Conservation (phyloP, 805 yeast genomes). For the Starmerella sirachaensis region DNA sequence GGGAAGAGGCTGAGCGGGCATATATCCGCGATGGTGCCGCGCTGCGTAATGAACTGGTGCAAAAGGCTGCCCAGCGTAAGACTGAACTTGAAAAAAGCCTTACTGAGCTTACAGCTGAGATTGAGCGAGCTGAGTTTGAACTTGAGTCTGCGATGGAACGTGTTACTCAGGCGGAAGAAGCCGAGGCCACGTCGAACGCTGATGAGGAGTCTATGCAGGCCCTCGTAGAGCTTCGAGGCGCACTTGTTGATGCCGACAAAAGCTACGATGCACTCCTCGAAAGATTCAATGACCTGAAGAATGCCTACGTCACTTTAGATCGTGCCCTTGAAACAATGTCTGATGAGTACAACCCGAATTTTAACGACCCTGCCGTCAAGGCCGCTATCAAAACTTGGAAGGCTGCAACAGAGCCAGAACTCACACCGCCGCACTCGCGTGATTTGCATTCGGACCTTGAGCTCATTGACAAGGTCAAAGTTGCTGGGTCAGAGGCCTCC, state of each 20-base stretch:
- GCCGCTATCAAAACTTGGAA: slow-evolving; percentile 42
- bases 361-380: slow-evolving; percentile 81
- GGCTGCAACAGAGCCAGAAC: slow-evolving; percentile 15
- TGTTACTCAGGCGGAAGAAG: slow-evolving; percentile 24
- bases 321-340: slow-evolving; percentile 39
- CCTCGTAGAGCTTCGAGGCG: slow-evolving; percentile 12
- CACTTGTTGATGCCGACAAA: slow-evolving; percentile 15
- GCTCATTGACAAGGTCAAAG: slow-evolving; percentile 9
- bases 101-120: background rate
- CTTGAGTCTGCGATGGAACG: slow-evolving; percentile 25
- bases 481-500: slow-evolving; percentile 3
- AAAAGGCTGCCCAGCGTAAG: slow-evolving; percentile 21
- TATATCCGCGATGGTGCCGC: slow-evolving; percentile 28
- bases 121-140: slow-evolving; percentile 4
- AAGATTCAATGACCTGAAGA: slow-evolving; percentile 6
- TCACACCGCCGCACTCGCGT: background rate
- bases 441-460: slow-evolving; percentile 2
- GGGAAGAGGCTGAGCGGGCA: slow-evolving; percentile 12
- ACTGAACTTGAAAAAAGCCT: slow-evolving; percentile 7
- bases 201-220: slow-evolving; percentile 13
- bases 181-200: slow-evolving; percentile 4
- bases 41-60: slow-evolving; percentile 28
- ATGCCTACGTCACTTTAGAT: slow-evolving; percentile 18
- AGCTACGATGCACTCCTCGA: slow-evolving; percentile 6
- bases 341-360: slow-evolving; percentile 61